Evolutionary conservation across 129 eudicot genomes (phyloP).

Genomic region (Cynara cardunculus): DNA sequence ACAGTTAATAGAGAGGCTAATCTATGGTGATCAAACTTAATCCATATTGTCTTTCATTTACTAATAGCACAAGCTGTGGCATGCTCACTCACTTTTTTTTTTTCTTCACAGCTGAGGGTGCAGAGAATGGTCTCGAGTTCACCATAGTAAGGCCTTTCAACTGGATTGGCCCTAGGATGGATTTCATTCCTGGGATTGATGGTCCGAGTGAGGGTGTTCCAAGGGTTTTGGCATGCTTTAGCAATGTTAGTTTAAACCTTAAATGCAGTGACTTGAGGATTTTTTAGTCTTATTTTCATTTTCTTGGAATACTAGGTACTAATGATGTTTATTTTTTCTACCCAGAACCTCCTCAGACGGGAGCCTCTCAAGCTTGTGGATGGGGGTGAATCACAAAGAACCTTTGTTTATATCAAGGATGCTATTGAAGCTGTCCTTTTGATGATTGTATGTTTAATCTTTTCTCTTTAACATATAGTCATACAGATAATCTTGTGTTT

Average conservation of each 20-base stretch:
- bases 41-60: background rate
- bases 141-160: conserved; percentile 96
- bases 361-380: conserved; percentile 98
- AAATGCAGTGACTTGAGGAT: background rate
- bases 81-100: conserved; percentile 1
- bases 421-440: conserved; percentile 94
- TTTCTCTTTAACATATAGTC: background rate
- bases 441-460: conserved; percentile 70
- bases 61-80: background rate
- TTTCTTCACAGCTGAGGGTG: conserved; percentile 78
- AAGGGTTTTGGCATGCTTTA: conserved; percentile 93
- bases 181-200: conserved; percentile 96
- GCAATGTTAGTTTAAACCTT: conserved; percentile 57
- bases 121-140: conserved; percentile 89
- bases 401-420: conserved; percentile 91
- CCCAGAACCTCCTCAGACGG: conserved; percentile 77
- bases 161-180: conserved; percentile 99
- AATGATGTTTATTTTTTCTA: background rate
- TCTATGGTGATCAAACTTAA: conserved; percentile 59
- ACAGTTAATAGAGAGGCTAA: conserved; percentile 90
- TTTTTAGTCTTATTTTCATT: background rate
- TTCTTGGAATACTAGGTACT: conserved; percentile 1
- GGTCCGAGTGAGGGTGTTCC: conserved; percentile 99
- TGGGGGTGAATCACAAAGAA: conserved; percentile 97
- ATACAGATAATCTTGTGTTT: background rate